Evolutionary conservation across 805 yeast species (phyloP).

Genomic region (Pichia insulana): DNA sequence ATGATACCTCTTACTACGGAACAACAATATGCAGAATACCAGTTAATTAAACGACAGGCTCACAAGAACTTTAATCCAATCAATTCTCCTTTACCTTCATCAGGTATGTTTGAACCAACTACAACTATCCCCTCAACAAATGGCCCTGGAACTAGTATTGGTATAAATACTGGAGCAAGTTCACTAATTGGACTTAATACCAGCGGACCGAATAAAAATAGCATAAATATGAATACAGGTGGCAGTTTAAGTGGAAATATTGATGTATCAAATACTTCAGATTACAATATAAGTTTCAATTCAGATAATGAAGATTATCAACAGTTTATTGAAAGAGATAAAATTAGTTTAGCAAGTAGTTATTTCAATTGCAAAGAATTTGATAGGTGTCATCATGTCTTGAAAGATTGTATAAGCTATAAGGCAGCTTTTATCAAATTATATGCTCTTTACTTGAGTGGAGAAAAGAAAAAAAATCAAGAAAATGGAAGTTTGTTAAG

Average conservation of each 20-base stretch:
- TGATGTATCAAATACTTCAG: neutral
- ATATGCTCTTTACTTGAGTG: constrained; percentile 63
- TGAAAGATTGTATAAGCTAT: constrained; percentile 44
- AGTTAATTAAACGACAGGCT: constrained; percentile 1
- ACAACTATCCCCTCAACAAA: neutral
- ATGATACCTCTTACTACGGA: constrained; percentile 5
- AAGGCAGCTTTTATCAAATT: constrained; percentile 52
- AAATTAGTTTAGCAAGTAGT: constrained; percentile 53
- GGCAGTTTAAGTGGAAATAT: neutral
- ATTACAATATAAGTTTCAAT: neutral
- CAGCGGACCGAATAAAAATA: neutral
- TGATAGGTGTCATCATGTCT: constrained; percentile 58
- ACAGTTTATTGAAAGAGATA: constrained; percentile 32
- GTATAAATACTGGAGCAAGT: neutral
- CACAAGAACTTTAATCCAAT: neutral
- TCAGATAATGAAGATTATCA: constrained; percentile 26
- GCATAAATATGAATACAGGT: neutral
- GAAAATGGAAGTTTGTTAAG: constrained; percentile 60
- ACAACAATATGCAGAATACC: constrained; percentile 10
- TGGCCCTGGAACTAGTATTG: neutral
- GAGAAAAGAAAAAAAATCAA: constrained; percentile 69
- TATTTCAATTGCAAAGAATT: constrained; percentile 81
- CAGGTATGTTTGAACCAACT: constrained; percentile 3
- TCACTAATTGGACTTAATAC: neutral
- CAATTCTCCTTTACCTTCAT: constrained; percentile 7